Percentiles rank a stretch among this genome's conserved stretches.
Evolutionary conservation across 2,329 filamentous ascomycete species (phyloP).

Genomic region (Alternaria conjuncta): DNA sequence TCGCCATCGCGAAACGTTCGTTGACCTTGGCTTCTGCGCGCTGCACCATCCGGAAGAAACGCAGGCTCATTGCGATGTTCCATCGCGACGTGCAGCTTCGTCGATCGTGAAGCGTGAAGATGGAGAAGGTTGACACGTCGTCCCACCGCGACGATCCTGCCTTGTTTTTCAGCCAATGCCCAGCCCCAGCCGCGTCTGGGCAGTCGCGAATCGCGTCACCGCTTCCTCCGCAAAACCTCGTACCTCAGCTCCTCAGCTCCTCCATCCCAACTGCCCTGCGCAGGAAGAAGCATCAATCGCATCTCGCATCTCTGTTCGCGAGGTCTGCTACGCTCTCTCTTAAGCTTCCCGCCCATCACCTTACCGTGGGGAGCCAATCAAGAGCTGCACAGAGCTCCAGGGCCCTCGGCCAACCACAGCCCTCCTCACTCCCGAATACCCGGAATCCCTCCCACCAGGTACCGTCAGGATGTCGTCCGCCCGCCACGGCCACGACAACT

Average conservation of each 20-base stretch:
- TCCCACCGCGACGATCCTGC: neutral
- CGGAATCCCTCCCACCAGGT: neutral
- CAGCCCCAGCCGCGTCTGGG: slow-evolving; percentile 9
- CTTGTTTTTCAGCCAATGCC: neutral
- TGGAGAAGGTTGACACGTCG: neutral
- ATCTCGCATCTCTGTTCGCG: neutral
- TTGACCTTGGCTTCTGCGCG: no score
- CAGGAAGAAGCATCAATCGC: neutral
- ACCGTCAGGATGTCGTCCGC: slow-evolving; percentile 10
- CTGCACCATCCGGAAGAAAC: no score
- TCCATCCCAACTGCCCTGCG: neutral
- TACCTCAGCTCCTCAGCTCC: slow-evolving; percentile 7
- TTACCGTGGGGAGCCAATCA: neutral
- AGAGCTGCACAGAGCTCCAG: neutral
- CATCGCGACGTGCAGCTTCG: neutral
- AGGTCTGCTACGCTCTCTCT: no score
- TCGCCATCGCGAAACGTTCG: no score
- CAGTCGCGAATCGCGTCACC: slow-evolving; percentile 7
- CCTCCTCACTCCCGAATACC: neutral
- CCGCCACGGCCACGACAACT: slow-evolving; percentile 14
- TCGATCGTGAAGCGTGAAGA: neutral
- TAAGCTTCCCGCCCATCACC: no score
- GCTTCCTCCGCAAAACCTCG: neutral
- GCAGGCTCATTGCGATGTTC: rapidly evolving
- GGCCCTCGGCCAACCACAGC: neutral